Base-by-base conservation (phyloP, 1,284 basidiomycete species). In the Puccinia horiana region DNA sequence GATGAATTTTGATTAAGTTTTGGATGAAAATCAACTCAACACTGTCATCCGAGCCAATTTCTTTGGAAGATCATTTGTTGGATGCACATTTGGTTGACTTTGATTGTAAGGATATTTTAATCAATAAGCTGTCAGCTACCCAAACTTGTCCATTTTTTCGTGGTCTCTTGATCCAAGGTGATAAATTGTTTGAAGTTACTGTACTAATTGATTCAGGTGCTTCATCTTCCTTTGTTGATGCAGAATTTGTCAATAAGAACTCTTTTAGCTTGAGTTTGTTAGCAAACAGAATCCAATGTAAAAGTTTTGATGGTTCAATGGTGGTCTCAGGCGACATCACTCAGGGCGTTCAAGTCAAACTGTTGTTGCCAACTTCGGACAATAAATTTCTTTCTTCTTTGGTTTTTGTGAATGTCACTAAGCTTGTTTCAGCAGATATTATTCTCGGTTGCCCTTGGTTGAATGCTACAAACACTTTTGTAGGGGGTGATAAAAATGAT, bases 371-470 rank as follows among this genome's bases (percentile, higher is more conserved):
- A n/a, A 32, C 61, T 18, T 37, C 2, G n/a, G 1, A 20, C 29
- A 16, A 3, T 67, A 29, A 6, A 40, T 2, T 20, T 67, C 2
- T 69, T 44, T 44, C 44, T 8, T 2, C 11, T 18, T 16, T 6
- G 26, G 37, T 58, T 52, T 23, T 14, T 37, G 20, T 70, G 3
- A 56, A 70, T 49, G 49, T 80, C 1, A 56, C 35, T 40, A 20
- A 49, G 20, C 20, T 80, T 12, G 65, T 32, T 6, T 37, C 52
- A 8, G 42, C 47, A 58, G 47, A 69, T 54, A 35, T 70, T 23
- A 79, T 79, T 12, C 37, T 79, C 8, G 76, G 76, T 11, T n/a
- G 69, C 18, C 76, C 76, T 52, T 79, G 76, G 76, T 32, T 79
- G 5, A 52, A 69, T 20, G 16, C 14, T 1, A 32, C 44, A 23